Percentiles rank a stretch among this genome's conserved stretches.
phyloP scores from a whole-genome alignment of 306 rosid genomes.

The Quillaja saponaria region DNA sequence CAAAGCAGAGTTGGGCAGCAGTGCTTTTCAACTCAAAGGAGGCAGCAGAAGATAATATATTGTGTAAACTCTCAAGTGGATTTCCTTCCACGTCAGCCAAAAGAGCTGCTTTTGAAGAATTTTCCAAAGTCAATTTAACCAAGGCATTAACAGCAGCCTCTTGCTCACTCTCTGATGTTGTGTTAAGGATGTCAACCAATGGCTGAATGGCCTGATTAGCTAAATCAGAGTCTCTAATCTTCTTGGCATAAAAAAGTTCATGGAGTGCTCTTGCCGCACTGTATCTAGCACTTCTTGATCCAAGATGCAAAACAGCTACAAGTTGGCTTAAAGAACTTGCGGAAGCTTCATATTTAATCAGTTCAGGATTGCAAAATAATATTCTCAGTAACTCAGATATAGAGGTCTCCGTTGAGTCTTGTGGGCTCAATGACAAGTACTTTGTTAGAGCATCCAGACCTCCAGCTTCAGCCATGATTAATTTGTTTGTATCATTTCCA shows the following conservation, averaged over 20 bases:
- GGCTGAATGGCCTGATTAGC: conserved; percentile 87
- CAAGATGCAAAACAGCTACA: conserved; percentile 90
- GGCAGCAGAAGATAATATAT: conserved; percentile 68
- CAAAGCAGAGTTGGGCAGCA: conserved; percentile 81
- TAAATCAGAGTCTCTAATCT: conserved; percentile 73
- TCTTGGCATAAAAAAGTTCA: conserved; percentile 72
- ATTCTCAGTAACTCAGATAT: conserved; percentile 83
- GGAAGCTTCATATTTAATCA: conserved; percentile 79
- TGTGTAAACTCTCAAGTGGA: conserved; percentile 74
- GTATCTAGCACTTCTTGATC: conserved; percentile 93
- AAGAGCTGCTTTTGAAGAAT: conserved; percentile 57
- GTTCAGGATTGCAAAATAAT: conserved; percentile 78
- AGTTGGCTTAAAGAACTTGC: conserved; percentile 84
- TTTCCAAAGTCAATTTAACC: conserved; percentile 73
- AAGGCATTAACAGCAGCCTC: conserved; percentile 84
- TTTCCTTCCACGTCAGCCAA: conserved; percentile 80
- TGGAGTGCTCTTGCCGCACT: conserved; percentile 87
- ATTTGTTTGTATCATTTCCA: conserved; percentile 84
- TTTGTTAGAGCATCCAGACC: conserved; percentile 91
- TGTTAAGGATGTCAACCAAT: conserved; percentile 85
- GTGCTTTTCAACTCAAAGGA: conserved; percentile 71
- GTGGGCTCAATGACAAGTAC: conserved; percentile 97
- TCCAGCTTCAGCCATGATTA: conserved; percentile 91
- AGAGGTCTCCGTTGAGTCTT: conserved; percentile 82
- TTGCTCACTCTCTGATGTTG: conserved; percentile 81